Evolutionary conservation across 2,329 filamentous ascomycete species (phyloP).

Genomic region (Colletotrichum nymphaeae): DNA sequence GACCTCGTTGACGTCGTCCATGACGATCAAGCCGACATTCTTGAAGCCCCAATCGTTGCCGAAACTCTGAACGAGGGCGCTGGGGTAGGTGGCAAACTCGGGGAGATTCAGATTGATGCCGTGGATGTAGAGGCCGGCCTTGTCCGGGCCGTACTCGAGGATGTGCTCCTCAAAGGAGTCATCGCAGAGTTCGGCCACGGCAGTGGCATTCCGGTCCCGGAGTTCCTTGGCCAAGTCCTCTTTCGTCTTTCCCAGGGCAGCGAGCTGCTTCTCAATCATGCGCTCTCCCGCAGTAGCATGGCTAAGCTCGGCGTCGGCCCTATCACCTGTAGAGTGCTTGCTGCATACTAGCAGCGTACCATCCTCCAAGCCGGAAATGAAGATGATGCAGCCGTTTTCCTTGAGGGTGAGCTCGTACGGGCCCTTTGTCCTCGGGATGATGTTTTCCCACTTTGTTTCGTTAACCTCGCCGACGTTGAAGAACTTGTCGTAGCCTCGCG

Average conservation of each 20-base stretch:
- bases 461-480: constrained; percentile 91
- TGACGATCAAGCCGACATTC: constrained; percentile 83
- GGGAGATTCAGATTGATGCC: constrained; percentile 97
- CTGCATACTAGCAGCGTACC: constrained; percentile 95
- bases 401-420: constrained; percentile 97
- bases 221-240: constrained; percentile 82
- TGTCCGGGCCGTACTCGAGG: constrained; percentile 83
- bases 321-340: constrained; percentile 92
- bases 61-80: constrained; percentile 86
- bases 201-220: constrained; percentile 86
- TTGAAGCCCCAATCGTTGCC: constrained; percentile 94
- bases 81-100: constrained; percentile 88
- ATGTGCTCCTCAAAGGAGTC: constrained; percentile 98
- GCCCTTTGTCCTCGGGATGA: constrained; percentile 79
- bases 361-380: constrained; percentile 91
- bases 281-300: constrained; percentile 87
- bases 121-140: constrained; percentile 92
- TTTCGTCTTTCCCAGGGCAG: constrained; percentile 80
- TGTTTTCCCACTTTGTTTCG: constrained; percentile 85
- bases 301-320: constrained; percentile 78
- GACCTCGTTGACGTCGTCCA: constrained; percentile 79
- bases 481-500: constrained; percentile 98
- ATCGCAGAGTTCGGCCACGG: constrained; percentile 95
- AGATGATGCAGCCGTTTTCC: constrained; percentile 99
- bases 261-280: constrained; percentile 85